phyloP scores from a whole-genome alignment of 139 green algal species.

The Micractinium sp. region DNA sequence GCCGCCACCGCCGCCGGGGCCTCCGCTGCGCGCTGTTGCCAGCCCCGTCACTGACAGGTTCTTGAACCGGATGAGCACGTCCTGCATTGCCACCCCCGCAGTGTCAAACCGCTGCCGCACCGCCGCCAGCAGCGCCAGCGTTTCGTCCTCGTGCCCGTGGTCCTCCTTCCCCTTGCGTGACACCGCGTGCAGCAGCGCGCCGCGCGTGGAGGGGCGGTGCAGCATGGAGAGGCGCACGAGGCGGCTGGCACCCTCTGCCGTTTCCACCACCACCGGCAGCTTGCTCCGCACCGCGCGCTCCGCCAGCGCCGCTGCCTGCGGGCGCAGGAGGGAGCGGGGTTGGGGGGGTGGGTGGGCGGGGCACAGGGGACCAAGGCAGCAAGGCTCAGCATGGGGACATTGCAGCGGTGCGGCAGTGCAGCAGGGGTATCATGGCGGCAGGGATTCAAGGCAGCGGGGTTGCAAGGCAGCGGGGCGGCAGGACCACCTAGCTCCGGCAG shows the following conservation, averaged over 20 bases:
- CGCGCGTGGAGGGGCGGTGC: slow-evolving; percentile 48
- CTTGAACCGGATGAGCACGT: background rate
- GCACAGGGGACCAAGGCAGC: background rate
- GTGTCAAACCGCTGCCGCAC: slow-evolving; percentile 80
- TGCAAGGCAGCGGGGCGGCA: background rate
- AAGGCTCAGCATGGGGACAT: no score
- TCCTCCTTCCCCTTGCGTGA: slow-evolving; percentile 26
- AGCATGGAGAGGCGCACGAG: slow-evolving; percentile 72
- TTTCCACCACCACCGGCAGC: background rate
- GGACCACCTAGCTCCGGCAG: no score
- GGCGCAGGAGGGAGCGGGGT: background rate
- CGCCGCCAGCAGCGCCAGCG: slow-evolving; percentile 80
- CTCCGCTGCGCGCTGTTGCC: background rate
- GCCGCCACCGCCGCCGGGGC: background rate
- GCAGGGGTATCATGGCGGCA: no score
- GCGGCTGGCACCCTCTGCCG: slow-evolving; percentile 50
- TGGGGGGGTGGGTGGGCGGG: no score
- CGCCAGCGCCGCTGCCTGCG: background rate
- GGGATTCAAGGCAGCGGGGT: background rate
- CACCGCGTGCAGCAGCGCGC: slow-evolving; percentile 74
- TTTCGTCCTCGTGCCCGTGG: slow-evolving; percentile 58
- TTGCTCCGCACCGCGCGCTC: background rate
- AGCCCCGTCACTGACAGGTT: background rate
- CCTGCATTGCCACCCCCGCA: slow-evolving; percentile 73
- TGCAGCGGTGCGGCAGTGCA: no score